Evolutionary conservation across 345 rosid species (phyloP), one percentile per base, ranked within the genome.

Genomic region (Trapa bicornis): DNA sequence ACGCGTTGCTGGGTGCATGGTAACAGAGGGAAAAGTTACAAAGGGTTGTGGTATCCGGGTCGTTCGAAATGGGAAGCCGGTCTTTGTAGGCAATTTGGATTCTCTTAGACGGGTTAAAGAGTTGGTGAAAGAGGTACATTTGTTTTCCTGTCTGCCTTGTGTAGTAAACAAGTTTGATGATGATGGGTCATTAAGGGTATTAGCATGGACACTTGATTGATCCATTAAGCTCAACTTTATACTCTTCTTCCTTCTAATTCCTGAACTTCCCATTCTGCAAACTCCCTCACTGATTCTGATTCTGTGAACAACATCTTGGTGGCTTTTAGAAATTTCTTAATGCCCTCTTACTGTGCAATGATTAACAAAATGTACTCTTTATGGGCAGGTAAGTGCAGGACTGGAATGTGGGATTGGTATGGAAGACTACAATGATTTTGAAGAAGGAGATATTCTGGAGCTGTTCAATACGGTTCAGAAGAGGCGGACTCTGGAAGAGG

Each of bases 1-100:
- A 62, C 97, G 89, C 76, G 93, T 83, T 79, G 99, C 99, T 72
- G 99, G 99, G 70, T 94, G 99, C 84, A 89, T 94, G 91, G 92
- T 91, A 63, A 84, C 78, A 15, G 97, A 91, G 72, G 99, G 99
- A 54, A 91, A 87, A 74, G 74, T 94, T 67, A 83, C 81, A 69
- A 85, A 87, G 81, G 97, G 83, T 64, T 91, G 97, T 78, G 97
- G 99, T 58, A 79, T 89, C 73, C 87, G 80, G 64, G 91, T 94
- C 41, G 54, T 76, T 69, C 86, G 96, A 71, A 91, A 84, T 52
- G 76, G 86, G 65, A 89, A 86, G 77, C 69, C 76, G 42, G 85
- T 86, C 64, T 84, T 87, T 66, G 84, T 81, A 9, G 97, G 97
- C 61, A 76, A 74, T 68, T 86, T 94, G 75, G 87, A 89, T 81